These are phyloP conservation scores for Saitozyma sp. DNA, from an alignment of 768 basidiomycete genomes.

Conservation along the genomic window DNA sequence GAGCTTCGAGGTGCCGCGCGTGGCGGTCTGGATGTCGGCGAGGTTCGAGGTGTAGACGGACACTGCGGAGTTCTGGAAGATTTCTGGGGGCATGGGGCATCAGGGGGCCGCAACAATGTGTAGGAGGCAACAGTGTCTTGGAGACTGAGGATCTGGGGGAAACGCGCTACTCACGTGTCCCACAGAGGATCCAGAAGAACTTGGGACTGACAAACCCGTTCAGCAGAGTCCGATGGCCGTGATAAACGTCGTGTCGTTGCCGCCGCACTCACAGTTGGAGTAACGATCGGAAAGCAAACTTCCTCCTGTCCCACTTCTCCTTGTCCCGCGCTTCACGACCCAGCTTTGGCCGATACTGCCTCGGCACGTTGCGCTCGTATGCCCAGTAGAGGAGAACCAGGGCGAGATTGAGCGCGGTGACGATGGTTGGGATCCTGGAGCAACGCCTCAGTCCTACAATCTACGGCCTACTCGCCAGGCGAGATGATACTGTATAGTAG, in stretches of 20 bases:
- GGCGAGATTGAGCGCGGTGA: constrained; percentile 34
- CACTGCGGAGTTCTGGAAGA: constrained; percentile 45
- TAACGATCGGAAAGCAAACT: constrained; percentile 20
- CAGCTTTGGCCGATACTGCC: constrained; percentile 28
- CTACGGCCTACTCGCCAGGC: neutral
- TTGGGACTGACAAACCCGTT: constrained; percentile 20
- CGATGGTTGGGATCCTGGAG: constrained; percentile 42
- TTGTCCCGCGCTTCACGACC: constrained; percentile 23
- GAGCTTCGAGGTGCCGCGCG: constrained; percentile 41
- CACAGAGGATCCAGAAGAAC: constrained; percentile 45
- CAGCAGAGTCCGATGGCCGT: neutral
- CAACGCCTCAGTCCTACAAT: constrained; percentile 1
- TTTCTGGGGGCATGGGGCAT: constrained; percentile 12
- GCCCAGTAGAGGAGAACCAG: constrained; percentile 40
- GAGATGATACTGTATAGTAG: neutral
- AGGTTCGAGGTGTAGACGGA: constrained; percentile 46
- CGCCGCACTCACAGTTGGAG: constrained; percentile 18
- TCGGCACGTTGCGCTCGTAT: constrained; percentile 39
- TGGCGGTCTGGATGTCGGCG: constrained; percentile 46
- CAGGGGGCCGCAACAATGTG: too few species aligned
- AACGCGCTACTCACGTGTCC: constrained; percentile 25
- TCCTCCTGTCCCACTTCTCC: constrained; percentile 25
- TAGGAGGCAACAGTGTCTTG: too few species aligned
- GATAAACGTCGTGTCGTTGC: neutral
- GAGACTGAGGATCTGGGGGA: neutral